phyloP scores from a whole-genome alignment of 495 filamentous ascomycete genomes.

The Aspergillus indologenus region DNA sequence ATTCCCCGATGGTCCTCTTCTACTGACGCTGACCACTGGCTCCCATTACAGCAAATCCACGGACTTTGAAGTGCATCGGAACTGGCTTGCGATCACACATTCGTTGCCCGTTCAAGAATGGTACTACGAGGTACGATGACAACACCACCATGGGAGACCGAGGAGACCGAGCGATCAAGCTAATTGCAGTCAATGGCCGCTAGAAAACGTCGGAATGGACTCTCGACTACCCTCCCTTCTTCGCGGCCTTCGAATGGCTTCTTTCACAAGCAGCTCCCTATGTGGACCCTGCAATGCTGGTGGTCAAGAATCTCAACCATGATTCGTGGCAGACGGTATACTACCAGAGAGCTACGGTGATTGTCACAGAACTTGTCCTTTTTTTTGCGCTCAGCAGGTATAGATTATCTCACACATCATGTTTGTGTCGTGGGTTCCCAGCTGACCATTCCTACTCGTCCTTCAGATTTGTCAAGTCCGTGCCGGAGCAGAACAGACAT shows the following conservation, averaged over 20 bases:
- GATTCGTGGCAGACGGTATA: slow-evolving; percentile 89
- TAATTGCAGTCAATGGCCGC: slow-evolving; percentile 4
- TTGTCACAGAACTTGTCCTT: slow-evolving; percentile 79
- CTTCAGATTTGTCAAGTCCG: slow-evolving; percentile 67
- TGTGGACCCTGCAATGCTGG: slow-evolving; percentile 77
- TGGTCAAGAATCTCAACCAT: slow-evolving; percentile 76
- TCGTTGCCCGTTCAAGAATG: slow-evolving; percentile 83
- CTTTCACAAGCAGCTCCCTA: slow-evolving; percentile 77
- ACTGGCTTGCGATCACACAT: slow-evolving; percentile 94
- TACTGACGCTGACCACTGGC: slow-evolving; percentile 3
- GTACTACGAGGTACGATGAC: slow-evolving; percentile 75
- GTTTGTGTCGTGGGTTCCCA: neutral
- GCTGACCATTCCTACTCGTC: neutral
- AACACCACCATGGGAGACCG: neutral
- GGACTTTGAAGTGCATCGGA: slow-evolving; percentile 97
- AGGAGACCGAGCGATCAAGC: neutral
- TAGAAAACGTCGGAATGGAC: slow-evolving; percentile 97
- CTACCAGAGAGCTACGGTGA: slow-evolving; percentile 86
- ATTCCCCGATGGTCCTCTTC: neutral
- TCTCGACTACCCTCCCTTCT: slow-evolving; percentile 97
- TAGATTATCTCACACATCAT: neutral
- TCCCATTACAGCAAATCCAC: slow-evolving; percentile 78
- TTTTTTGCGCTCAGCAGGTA: slow-evolving; percentile 81
- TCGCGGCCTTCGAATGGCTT: slow-evolving; percentile 93
- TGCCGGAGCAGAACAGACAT: slow-evolving; percentile 59